Evolutionary conservation across 345 rosid species (phyloP).

Genomic region (Syzygium aqueum): DNA sequence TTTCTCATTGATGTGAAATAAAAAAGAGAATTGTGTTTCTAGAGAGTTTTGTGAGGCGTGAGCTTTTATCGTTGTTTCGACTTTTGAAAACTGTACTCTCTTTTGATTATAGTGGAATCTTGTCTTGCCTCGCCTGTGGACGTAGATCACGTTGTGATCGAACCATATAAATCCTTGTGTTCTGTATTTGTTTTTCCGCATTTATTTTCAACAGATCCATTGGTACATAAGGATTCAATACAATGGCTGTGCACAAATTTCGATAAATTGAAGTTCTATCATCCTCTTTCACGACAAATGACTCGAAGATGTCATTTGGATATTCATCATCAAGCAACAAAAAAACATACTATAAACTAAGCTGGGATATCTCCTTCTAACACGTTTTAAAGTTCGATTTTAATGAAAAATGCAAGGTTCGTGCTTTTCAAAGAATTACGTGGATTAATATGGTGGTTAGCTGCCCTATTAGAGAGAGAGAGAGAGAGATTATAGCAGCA

Average conservation of each 20-base stretch:
- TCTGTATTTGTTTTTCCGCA: too few relatives aligned
- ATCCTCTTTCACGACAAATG: neutral
- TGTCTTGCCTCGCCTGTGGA: too few relatives aligned
- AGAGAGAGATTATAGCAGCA: neutral
- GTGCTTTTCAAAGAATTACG: neutral
- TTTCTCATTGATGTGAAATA: too few relatives aligned
- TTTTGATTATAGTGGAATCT: too few relatives aligned
- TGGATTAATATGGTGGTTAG: neutral
- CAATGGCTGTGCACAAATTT: neutral
- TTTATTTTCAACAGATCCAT: too few relatives aligned
- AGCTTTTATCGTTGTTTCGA: too few relatives aligned
- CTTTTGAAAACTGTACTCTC: too few relatives aligned
- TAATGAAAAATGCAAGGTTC: neutral
- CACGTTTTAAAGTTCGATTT: neutral
- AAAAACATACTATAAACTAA: neutral
- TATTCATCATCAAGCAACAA: neutral
- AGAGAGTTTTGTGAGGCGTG: too few relatives aligned
- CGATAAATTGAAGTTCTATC: neutral
- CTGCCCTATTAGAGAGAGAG: neutral
- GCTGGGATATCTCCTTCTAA: neutral
- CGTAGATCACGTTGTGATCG: too few relatives aligned
- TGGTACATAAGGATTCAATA: neutral
- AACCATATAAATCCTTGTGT: too few relatives aligned
- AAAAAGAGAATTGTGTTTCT: too few relatives aligned
- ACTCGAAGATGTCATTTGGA: neutral